Evolutionary conservation across 495 filamentous ascomycete genomes (phyloP).

Genomic region (Hamigera avellanea): DNA sequence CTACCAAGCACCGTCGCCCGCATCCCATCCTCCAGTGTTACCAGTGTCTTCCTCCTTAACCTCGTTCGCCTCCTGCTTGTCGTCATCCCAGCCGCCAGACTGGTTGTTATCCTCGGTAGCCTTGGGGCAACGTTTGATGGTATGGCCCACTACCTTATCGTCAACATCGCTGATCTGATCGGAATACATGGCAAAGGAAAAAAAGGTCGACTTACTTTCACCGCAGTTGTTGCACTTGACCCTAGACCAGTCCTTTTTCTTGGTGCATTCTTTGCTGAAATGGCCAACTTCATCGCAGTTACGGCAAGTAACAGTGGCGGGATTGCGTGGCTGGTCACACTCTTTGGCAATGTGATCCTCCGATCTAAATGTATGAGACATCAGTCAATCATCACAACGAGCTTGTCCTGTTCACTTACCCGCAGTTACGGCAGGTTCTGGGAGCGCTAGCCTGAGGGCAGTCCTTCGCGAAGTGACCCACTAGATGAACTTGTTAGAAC

Average conservation of each 20-base stretch:
- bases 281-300: conserved; percentile 72
- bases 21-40: neutral
- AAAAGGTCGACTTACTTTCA: conserved; percentile 39
- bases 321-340: conserved; percentile 41
- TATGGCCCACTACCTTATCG: conserved; percentile 49
- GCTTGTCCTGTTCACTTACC: conserved; percentile 22
- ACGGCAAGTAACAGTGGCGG: conserved; percentile 43
- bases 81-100: conserved; percentile 4
- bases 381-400: neutral
- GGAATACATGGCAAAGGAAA: too few relatives aligned
- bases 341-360: conserved; percentile 44
- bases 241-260: conserved; percentile 62
- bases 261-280: conserved; percentile 56
- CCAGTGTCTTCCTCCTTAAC: too few relatives aligned
- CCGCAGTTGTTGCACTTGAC: conserved; percentile 70
- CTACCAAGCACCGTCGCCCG: neutral
- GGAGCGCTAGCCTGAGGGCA: conserved; percentile 51
- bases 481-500: conserved; percentile 23
- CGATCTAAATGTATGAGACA: conserved; percentile 16
- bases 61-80: neutral
- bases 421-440: conserved; percentile 54
- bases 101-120: conserved; percentile 13
- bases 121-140: conserved; percentile 46
- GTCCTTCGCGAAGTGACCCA: conserved; percentile 74
- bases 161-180: conserved; percentile 7